These are phyloP conservation scores for Geotrichum fermentans DNA, from an alignment of 1,139 yeast species.

Conservation along the genomic window DNA sequence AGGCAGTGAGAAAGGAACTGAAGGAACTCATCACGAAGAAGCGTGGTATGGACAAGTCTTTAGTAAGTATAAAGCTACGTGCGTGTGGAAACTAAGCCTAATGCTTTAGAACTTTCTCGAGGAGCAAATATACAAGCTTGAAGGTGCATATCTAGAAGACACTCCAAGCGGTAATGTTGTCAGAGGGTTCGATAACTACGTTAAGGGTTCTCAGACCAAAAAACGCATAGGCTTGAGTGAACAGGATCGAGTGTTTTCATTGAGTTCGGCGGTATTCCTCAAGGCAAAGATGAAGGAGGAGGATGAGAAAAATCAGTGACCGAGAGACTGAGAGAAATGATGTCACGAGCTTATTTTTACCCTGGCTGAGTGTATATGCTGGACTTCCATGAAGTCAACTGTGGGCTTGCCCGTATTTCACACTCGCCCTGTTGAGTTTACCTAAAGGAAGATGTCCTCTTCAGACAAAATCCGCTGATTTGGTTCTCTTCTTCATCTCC, in stretches of 20 bases:
- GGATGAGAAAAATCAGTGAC: conserved; percentile 22
- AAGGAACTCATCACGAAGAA: conserved; percentile 61
- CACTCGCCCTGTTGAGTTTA: no score
- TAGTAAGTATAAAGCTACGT: conserved; percentile 38
- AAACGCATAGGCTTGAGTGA: conserved; percentile 60
- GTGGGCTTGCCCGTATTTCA: no score
- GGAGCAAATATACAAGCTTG: conserved; percentile 76
- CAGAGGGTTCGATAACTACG: conserved; percentile 81
- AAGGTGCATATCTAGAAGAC: conserved; percentile 72
- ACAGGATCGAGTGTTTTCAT: conserved; percentile 79
- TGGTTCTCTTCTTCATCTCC: no score
- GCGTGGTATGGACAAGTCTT: conserved; percentile 57
- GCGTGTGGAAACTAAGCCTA: background rate
- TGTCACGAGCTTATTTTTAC: background rate
- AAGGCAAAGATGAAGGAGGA: conserved; percentile 39
- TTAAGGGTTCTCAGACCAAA: conserved; percentile 51
- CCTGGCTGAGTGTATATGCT: background rate
- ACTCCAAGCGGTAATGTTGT: conserved; percentile 73
- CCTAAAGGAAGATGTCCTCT: no score
- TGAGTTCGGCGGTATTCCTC: conserved; percentile 70
- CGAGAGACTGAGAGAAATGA: background rate
- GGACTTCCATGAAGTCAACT: no score
- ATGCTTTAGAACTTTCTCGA: conserved; percentile 45
- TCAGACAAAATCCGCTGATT: no score
- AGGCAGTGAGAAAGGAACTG: conserved; percentile 61